Conservation (phyloP, 306 rosid species). For the Trichosanthes cucumerina region DNA sequence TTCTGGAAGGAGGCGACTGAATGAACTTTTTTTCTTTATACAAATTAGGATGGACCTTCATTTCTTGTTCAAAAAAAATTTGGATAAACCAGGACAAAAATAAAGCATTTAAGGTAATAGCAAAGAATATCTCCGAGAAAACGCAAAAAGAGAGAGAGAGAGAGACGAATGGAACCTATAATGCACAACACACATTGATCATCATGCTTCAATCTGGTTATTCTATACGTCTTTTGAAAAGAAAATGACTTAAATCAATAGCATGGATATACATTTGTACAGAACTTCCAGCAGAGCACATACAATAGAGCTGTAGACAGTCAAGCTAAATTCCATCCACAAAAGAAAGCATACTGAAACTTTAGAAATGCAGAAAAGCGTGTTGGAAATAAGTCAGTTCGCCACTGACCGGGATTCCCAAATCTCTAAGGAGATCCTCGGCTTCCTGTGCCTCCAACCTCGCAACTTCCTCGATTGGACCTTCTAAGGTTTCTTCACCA, state of each 20-base stretch:
- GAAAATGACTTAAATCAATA: too few species aligned
- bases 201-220: neutral
- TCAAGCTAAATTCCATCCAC: neutral
- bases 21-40: neutral
- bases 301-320: neutral
- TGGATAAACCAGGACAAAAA: neutral
- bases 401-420: constrained; percentile 72
- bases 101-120: neutral
- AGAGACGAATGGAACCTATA: neutral
- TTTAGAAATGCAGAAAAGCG: neutral
- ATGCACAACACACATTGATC: neutral
- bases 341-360: neutral
- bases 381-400: constrained; percentile 9
- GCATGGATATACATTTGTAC: neutral
- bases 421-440: constrained; percentile 54
- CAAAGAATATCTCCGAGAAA: neutral
- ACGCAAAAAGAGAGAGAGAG: too few species aligned
- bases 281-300: neutral
- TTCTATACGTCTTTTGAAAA: neutral
- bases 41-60: neutral
- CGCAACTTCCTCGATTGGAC: constrained; percentile 94
- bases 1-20: neutral
- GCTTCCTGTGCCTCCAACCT: constrained; percentile 70
- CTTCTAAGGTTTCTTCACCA: constrained; percentile 51
- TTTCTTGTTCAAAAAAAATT: neutral